Evolutionary conservation across 225 moss, liverwort and hornwort genomes (phyloP).

Genomic region (Takakia lepidozioides): DNA sequence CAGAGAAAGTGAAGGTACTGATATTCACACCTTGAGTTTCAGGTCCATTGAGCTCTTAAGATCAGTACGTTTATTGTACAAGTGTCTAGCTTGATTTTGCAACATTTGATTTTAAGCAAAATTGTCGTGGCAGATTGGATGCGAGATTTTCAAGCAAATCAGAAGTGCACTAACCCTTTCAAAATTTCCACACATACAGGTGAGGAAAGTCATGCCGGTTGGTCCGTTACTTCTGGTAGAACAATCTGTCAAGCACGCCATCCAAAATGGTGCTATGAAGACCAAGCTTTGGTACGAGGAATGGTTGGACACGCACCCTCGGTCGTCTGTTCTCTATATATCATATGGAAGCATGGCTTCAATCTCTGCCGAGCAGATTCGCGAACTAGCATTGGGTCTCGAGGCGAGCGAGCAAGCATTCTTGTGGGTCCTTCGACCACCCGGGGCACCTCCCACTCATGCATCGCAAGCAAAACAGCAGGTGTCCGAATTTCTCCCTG

Average conservation of each 20-base stretch:
- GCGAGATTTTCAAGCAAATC: no score
- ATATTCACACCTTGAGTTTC: no score
- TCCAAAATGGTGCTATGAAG: constrained; percentile 3
- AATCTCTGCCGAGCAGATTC: not conserved
- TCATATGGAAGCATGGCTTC: constrained; percentile 8
- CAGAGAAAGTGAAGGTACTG: constrained; percentile 7
- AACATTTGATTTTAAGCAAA: not conserved
- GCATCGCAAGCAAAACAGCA: no score
- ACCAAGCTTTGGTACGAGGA: no score
- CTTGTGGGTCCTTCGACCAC: no score
- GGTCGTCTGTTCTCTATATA: constrained; percentile 14
- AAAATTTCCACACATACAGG: no score
- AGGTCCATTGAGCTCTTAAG: no score
- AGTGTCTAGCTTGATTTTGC: no score
- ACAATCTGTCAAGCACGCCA: not conserved
- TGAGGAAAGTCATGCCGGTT: constrained; percentile 21
- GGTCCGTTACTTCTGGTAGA: constrained; percentile 13
- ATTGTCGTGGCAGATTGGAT: not conserved
- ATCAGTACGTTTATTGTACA: no score
- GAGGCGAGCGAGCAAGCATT: constrained; percentile 23
- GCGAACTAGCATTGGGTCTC: no score
- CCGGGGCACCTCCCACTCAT: no score
- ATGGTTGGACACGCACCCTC: constrained; percentile 17
- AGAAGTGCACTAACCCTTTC: no score
- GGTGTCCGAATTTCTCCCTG: constrained; percentile 8